These are phyloP conservation scores for Cyclanthera cordifolia DNA, from an alignment of 306 rosid species.

Conservation along the genomic window DNA sequence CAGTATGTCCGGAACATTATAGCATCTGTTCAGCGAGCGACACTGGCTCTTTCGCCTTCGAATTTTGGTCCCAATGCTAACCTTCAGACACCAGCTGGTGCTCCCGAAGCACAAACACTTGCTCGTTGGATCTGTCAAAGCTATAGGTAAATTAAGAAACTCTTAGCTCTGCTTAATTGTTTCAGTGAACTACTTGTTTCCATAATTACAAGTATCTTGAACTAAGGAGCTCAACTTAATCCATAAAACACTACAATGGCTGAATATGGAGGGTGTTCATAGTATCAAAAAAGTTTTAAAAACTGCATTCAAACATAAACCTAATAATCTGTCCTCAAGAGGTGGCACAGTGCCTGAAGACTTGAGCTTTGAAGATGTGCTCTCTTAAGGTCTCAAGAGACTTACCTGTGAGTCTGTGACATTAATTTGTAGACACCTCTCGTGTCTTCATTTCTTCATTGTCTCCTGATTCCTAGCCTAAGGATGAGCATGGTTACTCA, in stretches of 20 bases:
- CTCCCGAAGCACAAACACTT: slow-evolving; percentile 86
- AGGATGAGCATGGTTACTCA: too few relatives aligned
- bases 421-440: too few relatives aligned
- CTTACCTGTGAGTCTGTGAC: too few relatives aligned
- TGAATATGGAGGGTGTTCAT: not conserved
- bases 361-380: too few relatives aligned
- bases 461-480: too few relatives aligned
- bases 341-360: too few relatives aligned
- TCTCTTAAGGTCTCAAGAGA: too few relatives aligned
- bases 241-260: not conserved
- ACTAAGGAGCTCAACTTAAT: not conserved
- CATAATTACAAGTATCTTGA: not conserved
- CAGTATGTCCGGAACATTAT: slow-evolving; percentile 84
- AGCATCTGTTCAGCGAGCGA: slow-evolving; percentile 92
- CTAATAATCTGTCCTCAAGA: not conserved
- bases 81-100: slow-evolving; percentile 57
- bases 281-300: not conserved
- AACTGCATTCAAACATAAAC: not conserved
- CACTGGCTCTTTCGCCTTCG: slow-evolving; percentile 85
- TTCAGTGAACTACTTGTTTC: not conserved
- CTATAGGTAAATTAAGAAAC: slow-evolving; percentile 21
- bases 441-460: too few relatives aligned
- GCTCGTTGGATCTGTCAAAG: slow-evolving; percentile 79
- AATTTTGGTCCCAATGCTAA: slow-evolving; percentile 46
- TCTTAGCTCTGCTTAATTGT: not conserved